Evolutionary conservation across 441 rosid species (phyloP), one percentile per base, ranked within the genome.

Genomic region (Euphorbia schlechtendalii): DNA sequence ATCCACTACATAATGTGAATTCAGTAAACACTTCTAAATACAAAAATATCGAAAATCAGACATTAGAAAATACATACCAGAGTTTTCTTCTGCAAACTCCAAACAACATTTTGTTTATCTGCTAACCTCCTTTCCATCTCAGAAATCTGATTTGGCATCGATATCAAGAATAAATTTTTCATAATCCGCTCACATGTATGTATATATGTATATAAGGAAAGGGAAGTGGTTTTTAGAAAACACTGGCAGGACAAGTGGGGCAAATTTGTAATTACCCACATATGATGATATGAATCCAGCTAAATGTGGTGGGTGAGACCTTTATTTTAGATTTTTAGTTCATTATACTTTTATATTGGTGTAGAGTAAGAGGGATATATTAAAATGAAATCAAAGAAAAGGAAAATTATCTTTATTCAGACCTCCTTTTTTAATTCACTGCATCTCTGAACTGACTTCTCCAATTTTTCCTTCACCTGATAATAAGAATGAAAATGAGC

Each of bases 371-470:
- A 51, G 25, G 9, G 13, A 27, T 11, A 43, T 11, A 1, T 43
- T 4, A 38, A 38, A 8, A 13, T 2, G 17, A 11, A n/a, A 10
- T 18, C 22, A 27, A 36, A 65, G 27, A 27, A 22, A n/a, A 15
- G 30, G 22, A 34, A 27, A n/a, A 14, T 2, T 1, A 8, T 45
- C 45, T 57, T 34, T 56, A 8, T 28, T 61, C 67, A 59, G 64
- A 92, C 98, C 95, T 90, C 88, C 49, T 74, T 77, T 71, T 74
- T 80, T 62, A 88, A 85, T 24, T 63, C 82, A 66, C 85, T 83
- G 28, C 76, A 82, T 73, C 46, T 79, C 73, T 76, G 81, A 70
- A 70, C 77, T 45, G 80, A 76, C 58, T 67, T 65, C 55, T 84
- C 89, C 46, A 90, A 49, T 57, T 81, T 75, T 40, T 83, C 85